These are phyloP conservation scores for Colletotrichum noveboracense DNA, from an alignment of 2,329 filamentous ascomycete species.

Conservation along the genomic window DNA sequence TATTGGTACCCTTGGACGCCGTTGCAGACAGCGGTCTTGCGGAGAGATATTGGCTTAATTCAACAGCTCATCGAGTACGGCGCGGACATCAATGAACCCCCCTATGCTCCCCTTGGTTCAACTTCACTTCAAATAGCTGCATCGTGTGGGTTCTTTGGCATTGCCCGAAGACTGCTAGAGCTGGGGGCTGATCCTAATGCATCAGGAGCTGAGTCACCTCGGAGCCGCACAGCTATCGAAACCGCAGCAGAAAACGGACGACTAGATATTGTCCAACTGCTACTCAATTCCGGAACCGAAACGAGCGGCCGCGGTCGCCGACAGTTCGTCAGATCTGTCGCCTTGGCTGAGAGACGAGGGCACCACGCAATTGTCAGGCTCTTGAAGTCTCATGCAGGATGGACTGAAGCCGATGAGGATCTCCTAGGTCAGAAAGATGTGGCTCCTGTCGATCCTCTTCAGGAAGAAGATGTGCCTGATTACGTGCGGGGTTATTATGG, in stretches of 20 bases:
- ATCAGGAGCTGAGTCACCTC: too few species aligned
- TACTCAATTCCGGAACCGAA: neutral
- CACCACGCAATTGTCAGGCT: neutral
- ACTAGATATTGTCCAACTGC: neutral
- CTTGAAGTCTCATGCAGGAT: neutral
- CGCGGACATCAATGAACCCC: neutral
- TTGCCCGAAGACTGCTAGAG: neutral
- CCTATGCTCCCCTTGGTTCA: too few species aligned
- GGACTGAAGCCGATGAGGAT: neutral
- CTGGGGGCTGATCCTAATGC: neutral
- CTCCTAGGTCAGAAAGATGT: rapidly evolving
- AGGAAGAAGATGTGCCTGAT: too few species aligned
- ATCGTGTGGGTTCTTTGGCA: neutral
- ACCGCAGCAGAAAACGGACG: neutral
- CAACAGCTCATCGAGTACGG: neutral
- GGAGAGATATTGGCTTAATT: too few species aligned
- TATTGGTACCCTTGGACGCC: too few species aligned
- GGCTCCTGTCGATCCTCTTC: too few species aligned
- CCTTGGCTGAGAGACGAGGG: neutral
- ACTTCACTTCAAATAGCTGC: too few species aligned
- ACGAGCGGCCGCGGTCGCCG: neutral
- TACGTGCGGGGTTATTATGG: neutral
- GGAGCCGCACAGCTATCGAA: too few species aligned
- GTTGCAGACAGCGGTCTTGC: too few species aligned
- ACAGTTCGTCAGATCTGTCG: neutral